These are phyloP conservation scores for Cicer chorassanicum DNA, from an alignment of 306 rosid species.

Conservation along the genomic window DNA sequence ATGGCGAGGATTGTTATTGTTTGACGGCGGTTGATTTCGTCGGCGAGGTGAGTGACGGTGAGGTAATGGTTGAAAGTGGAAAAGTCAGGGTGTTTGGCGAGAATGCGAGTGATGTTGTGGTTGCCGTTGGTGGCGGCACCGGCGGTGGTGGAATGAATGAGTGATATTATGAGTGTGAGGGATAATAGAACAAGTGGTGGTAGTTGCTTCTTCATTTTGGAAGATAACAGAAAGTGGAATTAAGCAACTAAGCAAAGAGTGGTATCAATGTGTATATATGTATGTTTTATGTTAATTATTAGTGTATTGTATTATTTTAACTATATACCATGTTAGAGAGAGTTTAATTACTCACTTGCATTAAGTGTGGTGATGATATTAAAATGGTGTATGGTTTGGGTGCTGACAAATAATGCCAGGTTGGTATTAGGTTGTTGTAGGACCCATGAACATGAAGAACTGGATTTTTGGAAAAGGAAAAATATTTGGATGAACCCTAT, in stretches of 20 bases:
- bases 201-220: slow-evolving; percentile 21
- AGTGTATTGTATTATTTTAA: not conserved
- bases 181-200: not conserved
- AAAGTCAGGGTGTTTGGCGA: slow-evolving; percentile 69
- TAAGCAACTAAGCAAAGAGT: slow-evolving; percentile 9
- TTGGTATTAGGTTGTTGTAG: slow-evolving; percentile 35
- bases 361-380: not conserved
- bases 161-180: slow-evolving; percentile 13
- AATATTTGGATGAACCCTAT: too few species aligned
- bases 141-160: slow-evolving; percentile 44
- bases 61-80: slow-evolving; percentile 95
- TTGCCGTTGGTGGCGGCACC: slow-evolving; percentile 32
- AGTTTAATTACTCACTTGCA: not conserved
- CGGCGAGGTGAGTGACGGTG: slow-evolving; percentile 84
- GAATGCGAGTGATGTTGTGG: slow-evolving; percentile 79
- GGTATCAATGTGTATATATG: not conserved
- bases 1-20: slow-evolving; percentile 91
- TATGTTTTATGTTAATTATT: not conserved
- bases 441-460: too few species aligned
- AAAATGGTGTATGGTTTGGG: not conserved
- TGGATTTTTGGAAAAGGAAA: too few species aligned
- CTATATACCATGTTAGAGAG: not conserved
- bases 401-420: slow-evolving; percentile 52
- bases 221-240: not conserved
- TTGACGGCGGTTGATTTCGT: slow-evolving; percentile 86